Evolutionary conservation across 2,329 filamentous ascomycete genomes (phyloP).

Genomic region (Alternaria postmessia): DNA sequence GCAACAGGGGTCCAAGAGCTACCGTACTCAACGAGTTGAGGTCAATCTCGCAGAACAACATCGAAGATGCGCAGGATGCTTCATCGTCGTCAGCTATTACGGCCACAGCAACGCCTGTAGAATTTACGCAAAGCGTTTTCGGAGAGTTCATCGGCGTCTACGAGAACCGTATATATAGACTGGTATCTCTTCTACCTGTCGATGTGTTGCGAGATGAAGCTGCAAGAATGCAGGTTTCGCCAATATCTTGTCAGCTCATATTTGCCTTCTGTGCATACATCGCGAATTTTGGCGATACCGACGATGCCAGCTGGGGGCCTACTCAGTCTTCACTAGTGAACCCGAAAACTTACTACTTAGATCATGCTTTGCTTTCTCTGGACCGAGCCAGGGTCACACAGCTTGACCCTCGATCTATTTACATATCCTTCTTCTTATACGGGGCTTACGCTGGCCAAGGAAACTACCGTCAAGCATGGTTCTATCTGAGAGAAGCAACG

Average conservation of each 20-base stretch:
- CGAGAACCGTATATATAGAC: slow-evolving; percentile 71
- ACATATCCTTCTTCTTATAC: slow-evolving; percentile 82
- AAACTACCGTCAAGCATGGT: slow-evolving; percentile 80
- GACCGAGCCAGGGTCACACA: slow-evolving; percentile 26
- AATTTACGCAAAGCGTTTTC: slow-evolving; percentile 61
- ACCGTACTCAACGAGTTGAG: slow-evolving; percentile 79
- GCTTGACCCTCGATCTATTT: slow-evolving; percentile 53
- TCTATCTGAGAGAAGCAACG: slow-evolving; percentile 77
- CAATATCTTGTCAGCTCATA: slow-evolving; percentile 43
- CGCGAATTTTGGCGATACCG: slow-evolving; percentile 31
- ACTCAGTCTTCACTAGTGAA: background rate
- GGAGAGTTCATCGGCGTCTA: slow-evolving; percentile 74
- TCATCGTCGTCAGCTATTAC: background rate
- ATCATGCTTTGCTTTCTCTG: slow-evolving; percentile 29
- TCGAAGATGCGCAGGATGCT: background rate
- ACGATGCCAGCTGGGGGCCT: slow-evolving; percentile 6
- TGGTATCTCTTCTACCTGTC: slow-evolving; percentile 47
- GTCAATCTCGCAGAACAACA: slow-evolving; percentile 62
- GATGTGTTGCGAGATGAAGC: slow-evolving; percentile 34
- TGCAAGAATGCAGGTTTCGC: slow-evolving; percentile 24
- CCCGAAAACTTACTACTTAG: slow-evolving; percentile 28
- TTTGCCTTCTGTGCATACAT: slow-evolving; percentile 51
- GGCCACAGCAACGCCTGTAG: background rate
- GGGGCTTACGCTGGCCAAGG: slow-evolving; percentile 75
- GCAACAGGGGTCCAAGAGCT: slow-evolving; percentile 55